Evolutionary conservation across 2,329 filamentous ascomycete species (phyloP).

Genomic region (Cladosporium sp.): DNA sequence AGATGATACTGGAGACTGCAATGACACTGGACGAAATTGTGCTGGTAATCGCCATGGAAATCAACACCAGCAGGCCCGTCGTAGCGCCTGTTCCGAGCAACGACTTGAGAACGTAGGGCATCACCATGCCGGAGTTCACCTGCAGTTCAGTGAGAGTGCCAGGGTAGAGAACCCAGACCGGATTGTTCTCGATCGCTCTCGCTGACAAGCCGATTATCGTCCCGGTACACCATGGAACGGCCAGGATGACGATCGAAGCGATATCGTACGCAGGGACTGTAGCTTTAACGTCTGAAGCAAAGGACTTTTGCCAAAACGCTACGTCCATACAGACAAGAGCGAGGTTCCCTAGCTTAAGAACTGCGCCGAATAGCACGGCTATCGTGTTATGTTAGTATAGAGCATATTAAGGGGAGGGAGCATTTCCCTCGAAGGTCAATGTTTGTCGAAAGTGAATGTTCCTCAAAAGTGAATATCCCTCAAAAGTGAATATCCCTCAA

Average conservation of each 20-base stretch:
- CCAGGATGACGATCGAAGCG: constrained; percentile 42
- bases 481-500: too few relatives aligned
- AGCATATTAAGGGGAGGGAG: too few relatives aligned
- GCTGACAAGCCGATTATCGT: constrained; percentile 45
- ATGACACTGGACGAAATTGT: constrained; percentile 49
- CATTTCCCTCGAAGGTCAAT: too few relatives aligned
- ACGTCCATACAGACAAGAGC: constrained; percentile 48
- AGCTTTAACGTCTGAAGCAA: constrained; percentile 44
- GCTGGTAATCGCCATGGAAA: constrained; percentile 51
- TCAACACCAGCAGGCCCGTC: constrained; percentile 42
- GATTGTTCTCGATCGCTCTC: constrained; percentile 43
- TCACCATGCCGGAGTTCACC: constrained; percentile 42
- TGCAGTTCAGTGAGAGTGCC: constrained; percentile 36
- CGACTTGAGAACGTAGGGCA: constrained; percentile 44
- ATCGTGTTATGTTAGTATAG: too few relatives aligned
- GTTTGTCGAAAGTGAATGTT: too few relatives aligned
- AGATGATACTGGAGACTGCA: constrained; percentile 48
- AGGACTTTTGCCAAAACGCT: constrained; percentile 51
- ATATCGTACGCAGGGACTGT: constrained; percentile 47
- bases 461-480: too few relatives aligned
- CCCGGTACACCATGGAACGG: constrained; percentile 45
- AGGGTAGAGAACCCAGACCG: constrained; percentile 43
- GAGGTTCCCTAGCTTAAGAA: constrained; percentile 47
- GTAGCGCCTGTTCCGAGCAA: constrained; percentile 41
- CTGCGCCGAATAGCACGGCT: constrained; percentile 38